Percentiles rank a stretch among this genome's conserved stretches.
Conservation (phyloP, 192 early-diverging fungal species). For the Neocallimastix lanati region DNA sequence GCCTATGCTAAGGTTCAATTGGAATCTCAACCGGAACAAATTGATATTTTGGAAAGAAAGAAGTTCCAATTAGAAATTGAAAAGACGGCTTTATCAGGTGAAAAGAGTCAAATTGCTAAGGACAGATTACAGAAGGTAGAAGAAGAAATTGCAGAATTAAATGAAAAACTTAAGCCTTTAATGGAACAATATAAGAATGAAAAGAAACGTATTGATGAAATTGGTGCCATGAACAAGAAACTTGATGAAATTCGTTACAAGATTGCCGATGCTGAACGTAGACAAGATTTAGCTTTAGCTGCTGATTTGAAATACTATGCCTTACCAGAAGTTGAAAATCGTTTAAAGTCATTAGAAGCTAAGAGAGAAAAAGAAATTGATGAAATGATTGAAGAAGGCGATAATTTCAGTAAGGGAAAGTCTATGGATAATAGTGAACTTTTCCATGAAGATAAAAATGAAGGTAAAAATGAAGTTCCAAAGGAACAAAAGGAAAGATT, state of each 20-base stretch:
- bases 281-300: no score
- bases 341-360: constrained; percentile 67
- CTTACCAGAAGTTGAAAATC: no score
- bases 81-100: constrained; percentile 79
- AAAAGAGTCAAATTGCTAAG: no score
- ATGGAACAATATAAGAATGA: no score
- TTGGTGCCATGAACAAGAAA: constrained; percentile 64
- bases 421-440: constrained; percentile 41
- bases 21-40: constrained; percentile 90
- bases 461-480: constrained; percentile 76
- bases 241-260: no score
- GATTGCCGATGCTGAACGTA: constrained; percentile 64
- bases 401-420: constrained; percentile 51
- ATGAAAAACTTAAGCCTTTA: no score
- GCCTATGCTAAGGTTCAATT: constrained; percentile 86
- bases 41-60: constrained; percentile 82
- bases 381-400: no score
- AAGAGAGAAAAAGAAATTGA: constrained; percentile 75
- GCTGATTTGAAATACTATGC: no score
- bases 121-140: no score
- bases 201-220: constrained; percentile 71
- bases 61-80: constrained; percentile 90
- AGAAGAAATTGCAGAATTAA: no score
- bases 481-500: constrained; percentile 62
- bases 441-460: constrained; percentile 50